Conservation (phyloP, 371 early-diverging fungal species). For the Syncephalastrum racemosum region DNA sequence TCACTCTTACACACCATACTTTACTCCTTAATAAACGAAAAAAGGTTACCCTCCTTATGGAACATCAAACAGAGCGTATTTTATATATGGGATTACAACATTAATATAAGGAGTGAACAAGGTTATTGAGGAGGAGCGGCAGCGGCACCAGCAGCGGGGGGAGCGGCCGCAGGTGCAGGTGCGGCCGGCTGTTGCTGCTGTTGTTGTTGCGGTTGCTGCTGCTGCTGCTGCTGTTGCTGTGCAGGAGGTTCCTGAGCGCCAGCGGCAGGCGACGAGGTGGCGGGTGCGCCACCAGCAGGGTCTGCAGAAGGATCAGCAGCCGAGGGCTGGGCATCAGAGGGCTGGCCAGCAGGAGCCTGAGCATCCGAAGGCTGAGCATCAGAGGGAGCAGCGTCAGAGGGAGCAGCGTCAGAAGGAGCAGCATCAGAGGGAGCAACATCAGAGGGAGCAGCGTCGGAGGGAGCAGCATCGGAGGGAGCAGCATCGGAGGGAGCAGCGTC, state of each 20-base stretch:
- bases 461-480: not conserved
- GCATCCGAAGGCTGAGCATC: too few relatives aligned
- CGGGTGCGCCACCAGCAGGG: not conserved
- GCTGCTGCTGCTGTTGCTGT: not conserved
- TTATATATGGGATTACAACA: too few relatives aligned
- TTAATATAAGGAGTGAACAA: too few relatives aligned
- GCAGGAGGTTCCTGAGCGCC: not conserved
- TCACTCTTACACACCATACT: slow-evolving; percentile 1
- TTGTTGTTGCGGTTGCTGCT: not conserved
- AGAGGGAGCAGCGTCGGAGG: not conserved
- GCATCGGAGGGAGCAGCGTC: not conserved
- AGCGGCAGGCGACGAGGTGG: not conserved
- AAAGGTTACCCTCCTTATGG: not conserved
- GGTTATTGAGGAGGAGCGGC: slow-evolving; percentile 1
- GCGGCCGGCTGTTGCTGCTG: not conserved
- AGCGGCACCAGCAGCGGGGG: slow-evolving; percentile 1
- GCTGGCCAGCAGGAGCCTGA: too few relatives aligned
- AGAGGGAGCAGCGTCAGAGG: not conserved
- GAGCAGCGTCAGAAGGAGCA: not conserved
- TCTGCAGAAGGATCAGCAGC: not conserved
- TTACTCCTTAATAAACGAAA: not conserved
- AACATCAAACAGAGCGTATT: too few relatives aligned
- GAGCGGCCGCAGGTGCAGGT: not conserved
- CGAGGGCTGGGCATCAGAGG: not conserved
- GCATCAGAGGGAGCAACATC: not conserved